Percentiles rank a stretch among this genome's conserved stretches.
Conservation (phyloP, 805 yeast genomes). For the Saccharomyces jurei region DNA sequence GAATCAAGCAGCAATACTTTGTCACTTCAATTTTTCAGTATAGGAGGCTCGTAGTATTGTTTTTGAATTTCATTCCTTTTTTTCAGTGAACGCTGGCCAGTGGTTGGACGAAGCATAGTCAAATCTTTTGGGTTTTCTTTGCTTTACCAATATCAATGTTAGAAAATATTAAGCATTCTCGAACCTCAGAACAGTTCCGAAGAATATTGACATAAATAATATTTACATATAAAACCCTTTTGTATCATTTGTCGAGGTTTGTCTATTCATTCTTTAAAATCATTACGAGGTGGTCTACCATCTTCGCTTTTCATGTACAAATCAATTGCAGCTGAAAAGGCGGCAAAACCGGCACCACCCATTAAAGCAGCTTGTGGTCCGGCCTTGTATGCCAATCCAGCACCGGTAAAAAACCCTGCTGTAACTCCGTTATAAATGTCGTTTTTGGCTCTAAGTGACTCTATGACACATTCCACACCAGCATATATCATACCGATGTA, state of each 20-base stretch:
- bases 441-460: conserved; percentile 77
- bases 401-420: conserved; percentile 97
- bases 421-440: conserved; percentile 85
- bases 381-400: conserved; percentile 82
- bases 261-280: conserved; percentile 54
- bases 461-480: conserved; percentile 87
- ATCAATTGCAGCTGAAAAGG: conserved; percentile 83
- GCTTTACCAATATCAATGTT: neutral
- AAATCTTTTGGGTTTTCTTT: neutral
- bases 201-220: neutral
- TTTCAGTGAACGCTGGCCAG: no score
- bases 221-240: neutral
- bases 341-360: conserved; percentile 98
- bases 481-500: conserved; percentile 84
- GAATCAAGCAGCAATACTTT: no score
- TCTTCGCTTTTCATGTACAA: conserved; percentile 77
- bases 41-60: no score
- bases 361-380: conserved; percentile 89
- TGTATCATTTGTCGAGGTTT: neutral
- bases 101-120: no score
- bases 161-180: neutral
- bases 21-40: no score
- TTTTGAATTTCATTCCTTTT: no score
- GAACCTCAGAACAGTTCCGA: neutral
- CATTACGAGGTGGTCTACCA: conserved; percentile 76